A percentile compares a stretch with the other conserved stretches of the same genome.
Conservation (phyloP, 2,329 filamentous ascomycete species). For the Cyclaneusma minus region DNA sequence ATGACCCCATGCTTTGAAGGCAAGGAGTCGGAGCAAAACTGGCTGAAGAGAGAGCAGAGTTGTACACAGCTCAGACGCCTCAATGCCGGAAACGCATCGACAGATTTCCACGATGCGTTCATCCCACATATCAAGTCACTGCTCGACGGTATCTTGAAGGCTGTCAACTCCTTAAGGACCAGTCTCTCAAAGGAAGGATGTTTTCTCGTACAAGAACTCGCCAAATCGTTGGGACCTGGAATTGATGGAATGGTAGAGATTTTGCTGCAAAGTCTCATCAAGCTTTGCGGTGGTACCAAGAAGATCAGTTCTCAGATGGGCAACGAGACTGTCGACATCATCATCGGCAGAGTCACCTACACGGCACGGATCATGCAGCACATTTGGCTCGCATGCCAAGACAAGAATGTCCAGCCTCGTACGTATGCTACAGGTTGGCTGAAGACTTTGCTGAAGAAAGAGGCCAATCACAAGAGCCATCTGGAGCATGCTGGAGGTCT, state of each 20-base stretch:
- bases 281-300: conserved; percentile 78
- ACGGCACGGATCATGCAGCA: conserved; percentile 73
- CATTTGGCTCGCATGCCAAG: conserved; percentile 64
- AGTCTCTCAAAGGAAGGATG: conserved; percentile 83
- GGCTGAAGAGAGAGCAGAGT: conserved; percentile 73
- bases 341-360: conserved; percentile 69
- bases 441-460: conserved; percentile 64
- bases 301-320: conserved; percentile 81
- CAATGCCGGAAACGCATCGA: conserved; percentile 67
- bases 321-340: conserved; percentile 63
- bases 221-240: conserved; percentile 56
- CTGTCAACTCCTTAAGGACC: conserved; percentile 67
- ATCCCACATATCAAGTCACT: conserved; percentile 55
- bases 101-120: conserved; percentile 60
- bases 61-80: conserved; percentile 62
- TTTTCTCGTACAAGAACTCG: conserved; percentile 70
- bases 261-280: conserved; percentile 76
- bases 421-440: conserved; percentile 71
- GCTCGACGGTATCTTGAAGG: conserved; percentile 80
- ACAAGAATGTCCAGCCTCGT: conserved; percentile 86
- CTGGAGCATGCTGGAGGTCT: conserved; percentile 75
- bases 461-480: conserved; percentile 61
- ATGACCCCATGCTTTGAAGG: conserved; percentile 78
- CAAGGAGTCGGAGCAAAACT: conserved; percentile 80
- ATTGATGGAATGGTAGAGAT: conserved; percentile 86